Evolutionary conservation across 352 stramenopile genomes (phyloP), one percentile per base, ranked within the genome.

Genomic region (Pythium biforme): DNA sequence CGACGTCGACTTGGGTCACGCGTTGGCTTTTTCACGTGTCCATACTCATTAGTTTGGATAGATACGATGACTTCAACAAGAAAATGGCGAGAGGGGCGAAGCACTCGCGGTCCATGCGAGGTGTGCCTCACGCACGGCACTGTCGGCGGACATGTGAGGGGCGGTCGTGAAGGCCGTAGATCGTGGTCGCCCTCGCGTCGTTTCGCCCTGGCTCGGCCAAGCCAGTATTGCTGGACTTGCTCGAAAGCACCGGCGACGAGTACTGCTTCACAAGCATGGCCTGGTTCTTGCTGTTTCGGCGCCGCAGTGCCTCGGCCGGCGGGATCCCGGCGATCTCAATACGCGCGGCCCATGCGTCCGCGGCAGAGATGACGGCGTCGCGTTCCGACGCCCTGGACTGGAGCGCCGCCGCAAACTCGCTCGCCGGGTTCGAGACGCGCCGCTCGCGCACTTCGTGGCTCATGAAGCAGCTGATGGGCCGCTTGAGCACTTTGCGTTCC

Each of bases 291-390:
- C 47, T 61, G 26, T 52, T 57, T 22, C 64, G 64, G 12, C 47
- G 57, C 14, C 53, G 64, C 52, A 71, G 37, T 6, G 59, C 59
- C 50, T 67, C 54, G 15, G 31, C 41, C 1, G 65, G 39, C 15
- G 65, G 69, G 26, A 87, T 79, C 1, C 79, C 75, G 2, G 81
- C 77, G 62, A 90, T 88, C 71, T 88, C 77, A 53, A 90, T 63
- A 4, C 79, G 81, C 37, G 69, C 78, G 1, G 67, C 77, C 73
- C 74, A 88, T 10, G 76, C 68, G 22, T 78, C 70, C 2, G 72
- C 55, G 7, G 51, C 52, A 5, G 64, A 48, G 27, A 71, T 34
- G n/a, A 59, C 49, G 3, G 19, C 26, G 22, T 71, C 64, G 29
- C 64, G 57, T 47, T 71, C 64, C 19, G 64, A 71, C 23, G 57